Base-by-base conservation (phyloP, 1,139 yeast species). In the Taphrina sp. region DNA sequence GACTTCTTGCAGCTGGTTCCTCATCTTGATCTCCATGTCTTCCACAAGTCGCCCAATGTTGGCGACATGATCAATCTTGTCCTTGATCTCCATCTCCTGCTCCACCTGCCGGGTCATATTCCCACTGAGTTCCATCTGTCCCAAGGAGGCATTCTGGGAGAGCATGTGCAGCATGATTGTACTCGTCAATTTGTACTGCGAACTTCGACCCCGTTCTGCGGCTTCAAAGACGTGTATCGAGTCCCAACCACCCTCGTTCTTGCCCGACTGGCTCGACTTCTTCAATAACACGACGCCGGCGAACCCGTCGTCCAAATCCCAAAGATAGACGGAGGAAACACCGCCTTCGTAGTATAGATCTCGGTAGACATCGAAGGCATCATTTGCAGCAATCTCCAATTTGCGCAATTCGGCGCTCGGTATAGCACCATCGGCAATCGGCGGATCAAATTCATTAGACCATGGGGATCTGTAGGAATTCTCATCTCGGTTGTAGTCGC, bases 341-440 rank as follows among this genome's bases (percentile, higher is more conserved):
- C 95, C 94, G 34, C 97, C 96, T 69, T 90, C 97, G 69, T 89
- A 92, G 73, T 92, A 92, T 39, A 92, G 73, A 67, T 92, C 98
- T 61, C 96, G 77, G 72, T 92, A 92, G 37, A 92, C 79, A 66
- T 90, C 97, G 69, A 92, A 88, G 7, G 96, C 85, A 61, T 88
- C 94, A 69, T 92, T 92, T 61, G 95, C 92, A 62, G 82, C 76
- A 24, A 79, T 68, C 70, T 92, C 98, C 64, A 92, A 73, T 64
- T 81, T 78, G 64, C 97, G 76, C 60, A 92, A 74, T 31, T 73
- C 72, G 1, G 72, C 72, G 10, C 87, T 77, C 5, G 97, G 96
- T 63, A 74, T 81, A 3, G 95, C 92, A 1, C 80, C 89, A 33
- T 78, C 84, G 12, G 74, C 71, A n/a, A 72, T 66, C 19, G 79